Base-by-base conservation (phyloP, 352 stramenopile species). In the Phytophthora rubi region DNA sequence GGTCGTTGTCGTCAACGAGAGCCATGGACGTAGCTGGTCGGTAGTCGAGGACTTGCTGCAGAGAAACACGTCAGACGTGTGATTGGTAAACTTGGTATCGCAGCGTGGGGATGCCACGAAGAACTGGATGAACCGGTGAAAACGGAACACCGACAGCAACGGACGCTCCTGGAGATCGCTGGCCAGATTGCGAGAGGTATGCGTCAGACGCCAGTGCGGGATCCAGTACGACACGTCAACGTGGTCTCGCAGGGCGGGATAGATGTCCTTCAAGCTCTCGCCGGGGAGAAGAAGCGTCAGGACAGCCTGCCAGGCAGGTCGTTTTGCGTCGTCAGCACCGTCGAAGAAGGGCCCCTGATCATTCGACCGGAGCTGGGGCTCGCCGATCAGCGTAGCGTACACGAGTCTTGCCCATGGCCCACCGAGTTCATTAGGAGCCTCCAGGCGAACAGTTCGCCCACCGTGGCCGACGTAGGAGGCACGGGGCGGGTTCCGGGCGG, bases 41-140 rank as follows among this genome's bases (percentile, higher is more conserved):
- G 44, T 68, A 68, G 0, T 16, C 13, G 6, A 68, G 39, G 7
- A 62, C 61, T 51, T 68, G 61, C 5, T 30, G 18, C 60, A 56
- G 4, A 68, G 51, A 7, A 56, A 56, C 7, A 52, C 60, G 3
- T 67, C 60, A 30, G 61, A 68, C 5, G 61, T 68, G 51, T 47
- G 37, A 26, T 33, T 53, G n/a, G 32, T 15, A 5, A 62, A 56
- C 52, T 68, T 68, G 30, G 53, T 60, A 3, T 61, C 52, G 18
- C 13, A n/a, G 6, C 39, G 28, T 8, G 53, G 59, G 0, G 59
- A n/a, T 7, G 53, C 28, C 6, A 57, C 53, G 6, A 62, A 62
- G 32, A 33, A 68, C 18, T 52, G 0, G 7, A 53, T 62, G 53
- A 68, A 62, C 1, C 53, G 44, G 4, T 58, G 12, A 33, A 68